Percentiles rank a stretch among this genome's conserved stretches.
These are phyloP conservation scores for Tanozyma kutaoensis DNA, from an alignment of 805 yeast genomes.

Conservation along the genomic window DNA sequence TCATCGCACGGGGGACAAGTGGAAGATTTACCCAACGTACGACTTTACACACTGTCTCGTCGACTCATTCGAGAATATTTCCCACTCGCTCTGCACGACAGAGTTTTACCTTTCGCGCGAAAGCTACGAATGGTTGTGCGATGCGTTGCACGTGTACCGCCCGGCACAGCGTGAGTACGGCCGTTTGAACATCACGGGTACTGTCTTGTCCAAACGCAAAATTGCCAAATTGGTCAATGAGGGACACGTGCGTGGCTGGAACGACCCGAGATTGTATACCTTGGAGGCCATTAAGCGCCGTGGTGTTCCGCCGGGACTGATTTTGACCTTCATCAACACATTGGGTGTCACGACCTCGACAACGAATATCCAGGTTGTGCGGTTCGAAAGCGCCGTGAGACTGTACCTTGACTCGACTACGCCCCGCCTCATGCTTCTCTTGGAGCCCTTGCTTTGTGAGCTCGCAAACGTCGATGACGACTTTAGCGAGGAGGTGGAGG, in stretches of 20 bases:
- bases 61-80: constrained; percentile 91
- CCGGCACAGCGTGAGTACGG: constrained; percentile 99
- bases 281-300: constrained; percentile 91
- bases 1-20: constrained; percentile 82
- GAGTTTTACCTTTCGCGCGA: constrained; percentile 89
- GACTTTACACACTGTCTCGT: constrained; percentile 98
- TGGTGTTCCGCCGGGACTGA: constrained; percentile 98
- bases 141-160: constrained; percentile 84
- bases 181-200: constrained; percentile 87
- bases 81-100: constrained; percentile 94
- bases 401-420: constrained; percentile 78
- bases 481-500: constrained; percentile 51
- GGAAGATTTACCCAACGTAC: constrained; percentile 98
- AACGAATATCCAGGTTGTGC: constrained; percentile 76
- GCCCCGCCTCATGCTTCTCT: constrained; percentile 88
- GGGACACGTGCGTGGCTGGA: constrained; percentile 85
- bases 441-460: constrained; percentile 74
- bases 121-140: constrained; percentile 97
- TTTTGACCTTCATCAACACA: constrained; percentile 82
- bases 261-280: constrained; percentile 93
- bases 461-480: constrained; percentile 73
- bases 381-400: constrained; percentile 87
- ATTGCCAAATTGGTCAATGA: constrained; percentile 85
- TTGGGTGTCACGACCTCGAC: constrained; percentile 94
- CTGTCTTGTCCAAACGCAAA: constrained; percentile 89